Conservation (phyloP, 2,329 filamentous ascomycete species). For the Penicillium expansum region DNA sequence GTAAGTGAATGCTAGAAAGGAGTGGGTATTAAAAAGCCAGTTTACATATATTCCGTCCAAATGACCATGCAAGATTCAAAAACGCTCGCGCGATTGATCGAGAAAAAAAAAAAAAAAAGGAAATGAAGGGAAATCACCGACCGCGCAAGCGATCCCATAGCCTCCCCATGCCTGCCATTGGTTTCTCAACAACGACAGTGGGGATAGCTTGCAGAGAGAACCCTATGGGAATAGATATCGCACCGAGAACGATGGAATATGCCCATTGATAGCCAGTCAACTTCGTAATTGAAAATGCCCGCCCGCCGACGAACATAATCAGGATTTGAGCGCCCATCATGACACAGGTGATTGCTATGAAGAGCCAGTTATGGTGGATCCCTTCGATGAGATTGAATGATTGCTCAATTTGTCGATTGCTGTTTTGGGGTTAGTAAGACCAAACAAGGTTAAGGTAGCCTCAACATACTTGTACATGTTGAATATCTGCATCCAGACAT, state of each 20-base stretch:
- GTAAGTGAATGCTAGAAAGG: constrained; percentile 22
- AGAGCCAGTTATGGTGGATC: constrained; percentile 56
- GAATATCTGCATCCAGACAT: constrained; percentile 72
- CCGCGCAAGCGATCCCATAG: neutral
- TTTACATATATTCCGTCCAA: neutral
- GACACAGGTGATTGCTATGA: constrained; percentile 56
- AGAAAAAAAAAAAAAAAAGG: neutral
- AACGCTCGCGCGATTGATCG: neutral
- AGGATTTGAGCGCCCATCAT: constrained; percentile 58
- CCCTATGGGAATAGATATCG: constrained; percentile 52
- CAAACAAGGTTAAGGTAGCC: too few relatives aligned
- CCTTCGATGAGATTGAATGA: constrained; percentile 62
- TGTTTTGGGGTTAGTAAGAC: constrained; percentile 2
- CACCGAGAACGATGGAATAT: constrained; percentile 51
- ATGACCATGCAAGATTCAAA: neutral
- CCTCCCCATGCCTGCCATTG: neutral
- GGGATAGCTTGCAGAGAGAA: constrained; percentile 1
- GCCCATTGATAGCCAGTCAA: constrained; percentile 56
- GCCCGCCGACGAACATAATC: constrained; percentile 58
- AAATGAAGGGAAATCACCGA: neutral
- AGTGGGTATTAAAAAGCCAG: neutral
- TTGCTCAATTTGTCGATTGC: constrained; percentile 61
- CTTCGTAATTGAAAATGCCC: constrained; percentile 52
- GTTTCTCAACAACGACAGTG: constrained; percentile 1
- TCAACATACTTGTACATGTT: constrained; percentile 58